These are phyloP conservation scores for Trichoderma pleuroti DNA, from an alignment of 2,329 filamentous ascomycete genomes.

Conservation along the genomic window DNA sequence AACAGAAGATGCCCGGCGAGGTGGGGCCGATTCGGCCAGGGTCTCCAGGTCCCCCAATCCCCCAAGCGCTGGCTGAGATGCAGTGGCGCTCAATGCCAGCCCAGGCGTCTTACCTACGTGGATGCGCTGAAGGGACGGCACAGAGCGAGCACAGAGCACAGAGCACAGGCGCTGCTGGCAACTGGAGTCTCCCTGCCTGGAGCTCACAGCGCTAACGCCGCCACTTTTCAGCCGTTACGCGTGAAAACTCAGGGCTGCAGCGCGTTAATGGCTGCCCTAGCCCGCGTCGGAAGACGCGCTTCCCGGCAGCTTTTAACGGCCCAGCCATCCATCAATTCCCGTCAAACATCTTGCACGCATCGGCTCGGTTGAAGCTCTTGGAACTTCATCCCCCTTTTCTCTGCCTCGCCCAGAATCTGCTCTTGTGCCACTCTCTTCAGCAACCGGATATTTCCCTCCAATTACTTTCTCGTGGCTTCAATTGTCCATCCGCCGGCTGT, in stretches of 20 bases:
- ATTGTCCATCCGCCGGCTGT: neutral
- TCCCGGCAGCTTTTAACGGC: neutral
- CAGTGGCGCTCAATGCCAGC: slow-evolving; percentile 1
- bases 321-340: neutral
- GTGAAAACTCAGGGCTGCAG: slow-evolving; percentile 1
- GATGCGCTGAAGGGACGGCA: neutral
- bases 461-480: neutral
- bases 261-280: slow-evolving; percentile 18
- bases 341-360: neutral
- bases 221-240: slow-evolving; percentile 12
- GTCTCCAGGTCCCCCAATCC: neutral
- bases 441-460: neutral
- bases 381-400: neutral
- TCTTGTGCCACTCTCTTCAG: neutral
- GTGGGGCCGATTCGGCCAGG: slow-evolving; percentile 7
- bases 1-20: neutral
- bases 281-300: slow-evolving; percentile 16
- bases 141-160: neutral
- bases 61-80: neutral
- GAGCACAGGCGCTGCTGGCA: neutral
- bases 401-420: neutral
- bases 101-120: neutral
- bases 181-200: neutral
- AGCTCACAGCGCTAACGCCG: slow-evolving; percentile 15
- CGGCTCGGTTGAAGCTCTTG: neutral